Base-by-base conservation (phyloP, 2,329 filamentous ascomycete genomes). In the Nemania sp. region DNA sequence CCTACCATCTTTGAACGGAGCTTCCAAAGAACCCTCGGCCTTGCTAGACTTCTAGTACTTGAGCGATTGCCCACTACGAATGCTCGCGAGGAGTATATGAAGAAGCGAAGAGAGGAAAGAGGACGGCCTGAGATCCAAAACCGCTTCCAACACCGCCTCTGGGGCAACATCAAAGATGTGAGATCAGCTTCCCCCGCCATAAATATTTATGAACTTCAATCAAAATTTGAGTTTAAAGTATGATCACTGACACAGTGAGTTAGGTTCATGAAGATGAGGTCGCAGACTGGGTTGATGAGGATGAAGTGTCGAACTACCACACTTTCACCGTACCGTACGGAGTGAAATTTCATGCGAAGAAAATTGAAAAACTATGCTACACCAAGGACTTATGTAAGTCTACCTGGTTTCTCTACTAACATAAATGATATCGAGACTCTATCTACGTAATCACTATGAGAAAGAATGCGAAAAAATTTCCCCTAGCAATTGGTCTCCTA, bases 1-100 rank as follows among this genome's bases (percentile, higher is more conserved):
- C 91, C 91, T 5, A 95, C 90, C 19, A 91, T 96, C 43, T 95
- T 89, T 58, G 91, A 96, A 71, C 78, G 91, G 43, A 90, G 85
- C 52, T 95, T 95, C 63, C 79, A 79, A 44, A 79, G 88, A 33
- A 91, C 88, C 0, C 77, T 90, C 20, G 91, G 91, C 2, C 80
- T 96, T 17, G 90, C 91, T 22, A 80, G 91, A 40, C 78, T 96
- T 1, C 77, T 96, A 6, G 86, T 96, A 6, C 76, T 95, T 1
- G 91, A 96, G 68, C 85, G 86, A 39, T 77, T 95, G 1, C 91
- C 91, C 0, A 89, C 83, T 2, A 77, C 80, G 2, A 75, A 74
- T 9, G 86, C 89, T 33, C 79, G 90, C 48, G 88, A 93, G 6
- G 67, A 74, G 0, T 95, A 94, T 62, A 77, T 89, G 44, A 80